These are phyloP conservation scores for Trichophyton verrucosum DNA, from an alignment of 2,329 filamentous ascomycete genomes.

Conservation along the genomic window DNA sequence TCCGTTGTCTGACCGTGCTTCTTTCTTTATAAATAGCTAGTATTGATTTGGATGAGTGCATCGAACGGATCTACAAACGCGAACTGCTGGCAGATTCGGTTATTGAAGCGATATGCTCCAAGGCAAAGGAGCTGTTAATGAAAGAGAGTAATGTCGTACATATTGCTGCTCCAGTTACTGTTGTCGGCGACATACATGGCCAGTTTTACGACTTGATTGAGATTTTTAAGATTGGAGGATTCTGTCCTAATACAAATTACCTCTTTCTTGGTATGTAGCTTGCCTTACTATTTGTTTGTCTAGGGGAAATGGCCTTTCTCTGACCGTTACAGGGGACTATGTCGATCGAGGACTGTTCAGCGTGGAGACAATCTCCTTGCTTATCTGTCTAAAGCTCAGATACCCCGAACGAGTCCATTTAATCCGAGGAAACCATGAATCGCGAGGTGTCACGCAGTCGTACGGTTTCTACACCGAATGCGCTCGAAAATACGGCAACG, in stretches of 20 bases:
- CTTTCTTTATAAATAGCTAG: conserved; percentile 49
- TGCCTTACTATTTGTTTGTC: not conserved
- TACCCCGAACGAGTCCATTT: conserved; percentile 92
- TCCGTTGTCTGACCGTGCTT: not conserved
- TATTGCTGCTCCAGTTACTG: conserved; percentile 86
- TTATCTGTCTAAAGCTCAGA: conserved; percentile 92
- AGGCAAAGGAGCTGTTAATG: conserved; percentile 97
- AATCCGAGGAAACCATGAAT: conserved; percentile 96
- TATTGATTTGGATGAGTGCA: conserved; percentile 97
- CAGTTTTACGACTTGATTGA: conserved; percentile 99
- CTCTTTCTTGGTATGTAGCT: conserved; percentile 66
- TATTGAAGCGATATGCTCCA: conserved; percentile 97
- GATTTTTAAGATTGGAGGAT: conserved; percentile 96
- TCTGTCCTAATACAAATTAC: conserved; percentile 96
- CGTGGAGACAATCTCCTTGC: conserved; percentile 94
- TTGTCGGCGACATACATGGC: conserved; percentile 96
- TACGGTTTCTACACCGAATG: conserved; percentile 99
- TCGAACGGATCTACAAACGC: conserved; percentile 90
- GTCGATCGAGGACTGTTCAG: conserved; percentile 97
- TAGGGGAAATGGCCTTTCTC: not conserved
- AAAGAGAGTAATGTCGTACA: conserved; percentile 99
- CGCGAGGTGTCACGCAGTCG: conserved; percentile 91
- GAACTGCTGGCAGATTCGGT: conserved; percentile 94
- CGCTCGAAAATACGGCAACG: conserved; percentile 93
- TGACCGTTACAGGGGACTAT: conserved; percentile 62